Evolutionary conservation across 257 asterid species (phyloP).

Genomic region (Scutellaria galericulata): DNA sequence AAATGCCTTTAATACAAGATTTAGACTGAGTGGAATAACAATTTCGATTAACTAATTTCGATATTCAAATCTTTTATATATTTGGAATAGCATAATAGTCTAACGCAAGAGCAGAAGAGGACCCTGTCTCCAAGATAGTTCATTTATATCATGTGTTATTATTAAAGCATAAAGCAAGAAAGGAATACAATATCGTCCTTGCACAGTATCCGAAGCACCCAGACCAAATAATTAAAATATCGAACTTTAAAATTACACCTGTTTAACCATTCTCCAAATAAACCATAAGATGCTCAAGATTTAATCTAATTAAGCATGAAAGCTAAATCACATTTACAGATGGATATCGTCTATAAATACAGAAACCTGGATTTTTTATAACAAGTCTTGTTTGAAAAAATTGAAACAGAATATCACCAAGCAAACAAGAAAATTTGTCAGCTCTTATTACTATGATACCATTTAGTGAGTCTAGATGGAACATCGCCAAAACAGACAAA

Average conservation of each 20-base stretch:
- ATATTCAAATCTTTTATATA: constrained; percentile 9
- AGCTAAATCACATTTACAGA: constrained; percentile 19
- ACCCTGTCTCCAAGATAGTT: neutral
- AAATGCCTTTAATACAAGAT: neutral
- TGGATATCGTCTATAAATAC: constrained; percentile 15
- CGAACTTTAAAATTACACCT: neutral
- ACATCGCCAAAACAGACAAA: constrained; percentile 1
- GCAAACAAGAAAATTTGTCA: constrained; percentile 1
- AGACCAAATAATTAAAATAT: neutral
- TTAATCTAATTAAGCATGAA: constrained; percentile 15
- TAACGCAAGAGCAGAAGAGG: neutral
- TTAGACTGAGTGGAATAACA: neutral
- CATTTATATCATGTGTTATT: neutral
- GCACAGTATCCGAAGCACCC: neutral
- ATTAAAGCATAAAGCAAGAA: constrained; percentile 3
- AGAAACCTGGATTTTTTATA: neutral
- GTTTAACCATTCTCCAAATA: constrained; percentile 2
- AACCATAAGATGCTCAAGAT: neutral
- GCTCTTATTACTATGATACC: constrained; percentile 3
- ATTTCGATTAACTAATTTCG: neutral
- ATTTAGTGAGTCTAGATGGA: neutral
- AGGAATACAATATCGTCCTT: neutral
- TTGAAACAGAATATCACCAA: neutral
- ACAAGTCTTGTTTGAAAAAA: neutral
- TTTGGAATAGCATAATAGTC: neutral